phyloP scores from a whole-genome alignment of 2,329 filamentous ascomycete genomes.

The Fusarium sublunatum region DNA sequence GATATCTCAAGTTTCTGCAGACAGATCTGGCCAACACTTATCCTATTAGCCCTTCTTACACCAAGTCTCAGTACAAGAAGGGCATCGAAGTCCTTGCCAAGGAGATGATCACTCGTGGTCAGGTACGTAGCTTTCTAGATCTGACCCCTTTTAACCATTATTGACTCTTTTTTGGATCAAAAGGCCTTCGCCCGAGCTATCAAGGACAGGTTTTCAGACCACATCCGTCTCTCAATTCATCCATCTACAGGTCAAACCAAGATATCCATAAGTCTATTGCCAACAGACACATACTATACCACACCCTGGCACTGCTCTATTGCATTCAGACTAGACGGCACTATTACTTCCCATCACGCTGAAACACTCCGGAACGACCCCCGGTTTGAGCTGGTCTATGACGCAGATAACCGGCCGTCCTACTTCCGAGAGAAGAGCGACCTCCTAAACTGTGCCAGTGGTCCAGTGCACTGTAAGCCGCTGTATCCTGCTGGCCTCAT shows the following conservation, averaged over 20 bases:
- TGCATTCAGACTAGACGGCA: no score
- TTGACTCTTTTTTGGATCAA: neutral
- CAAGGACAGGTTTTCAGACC: slow-evolving; percentile 56
- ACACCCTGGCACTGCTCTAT: slow-evolving; percentile 66
- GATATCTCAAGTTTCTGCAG: slow-evolving; percentile 64
- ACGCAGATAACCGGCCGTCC: no score
- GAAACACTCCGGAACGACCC: no score
- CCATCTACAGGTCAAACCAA: slow-evolving; percentile 60
- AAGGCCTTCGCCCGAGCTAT: slow-evolving; percentile 65
- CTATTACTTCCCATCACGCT: no score
- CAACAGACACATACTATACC: slow-evolving; percentile 57
- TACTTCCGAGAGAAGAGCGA: no score
- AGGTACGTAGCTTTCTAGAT: slow-evolving; percentile 53
- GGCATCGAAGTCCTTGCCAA: slow-evolving; percentile 62
- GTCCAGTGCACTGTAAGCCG: no score
- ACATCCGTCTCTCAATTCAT: slow-evolving; percentile 65
- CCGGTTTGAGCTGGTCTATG: no score
- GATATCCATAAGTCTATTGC: slow-evolving; percentile 61
- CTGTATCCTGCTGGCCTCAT: no score
- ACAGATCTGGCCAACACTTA: slow-evolving; percentile 61
- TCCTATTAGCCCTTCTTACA: slow-evolving; percentile 52
- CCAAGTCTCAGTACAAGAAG: slow-evolving; percentile 59
- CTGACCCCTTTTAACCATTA: neutral
- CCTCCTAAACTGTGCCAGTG: no score
- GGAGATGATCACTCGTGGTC: slow-evolving; percentile 64